Evolutionary conservation across 768 basidiomycete genomes (phyloP).

Genomic region (Pleurotus pulmonarius): DNA sequence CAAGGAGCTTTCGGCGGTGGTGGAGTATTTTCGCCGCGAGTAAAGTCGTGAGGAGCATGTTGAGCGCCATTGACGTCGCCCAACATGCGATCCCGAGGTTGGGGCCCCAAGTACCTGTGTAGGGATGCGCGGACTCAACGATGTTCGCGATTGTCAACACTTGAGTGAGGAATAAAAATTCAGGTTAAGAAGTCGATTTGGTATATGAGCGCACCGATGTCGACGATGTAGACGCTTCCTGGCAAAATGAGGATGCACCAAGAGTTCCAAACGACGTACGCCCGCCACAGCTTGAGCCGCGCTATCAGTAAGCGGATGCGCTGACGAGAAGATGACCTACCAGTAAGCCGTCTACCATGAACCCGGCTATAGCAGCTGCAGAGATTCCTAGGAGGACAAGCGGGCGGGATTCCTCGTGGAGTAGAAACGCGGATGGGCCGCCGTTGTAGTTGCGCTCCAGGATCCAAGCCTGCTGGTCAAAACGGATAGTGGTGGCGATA

Average conservation of each 20-base stretch:
- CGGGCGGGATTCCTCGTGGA: neutral
- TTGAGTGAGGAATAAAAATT: neutral
- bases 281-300: neutral
- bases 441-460: neutral
- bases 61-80: slow-evolving; percentile 1
- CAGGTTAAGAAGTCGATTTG: neutral
- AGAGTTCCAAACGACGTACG: neutral
- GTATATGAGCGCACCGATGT: neutral
- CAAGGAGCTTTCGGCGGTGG: neutral
- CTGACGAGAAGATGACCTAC: neutral
- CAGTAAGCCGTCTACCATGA: neutral
- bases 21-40: neutral
- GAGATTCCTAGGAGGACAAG: neutral
- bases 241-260: neutral
- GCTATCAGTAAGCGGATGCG: too few relatives aligned
- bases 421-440: neutral
- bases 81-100: slow-evolving; percentile 1
- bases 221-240: neutral
- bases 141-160: neutral
- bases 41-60: neutral
- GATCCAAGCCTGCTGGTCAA: neutral
- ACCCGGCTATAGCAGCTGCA: neutral
- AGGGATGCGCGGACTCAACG: neutral
- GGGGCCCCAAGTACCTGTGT: slow-evolving; percentile 1
- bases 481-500: neutral